These are phyloP conservation scores for Imleria badia DNA, from an alignment of 768 basidiomycete genomes.

Conservation along the genomic window DNA sequence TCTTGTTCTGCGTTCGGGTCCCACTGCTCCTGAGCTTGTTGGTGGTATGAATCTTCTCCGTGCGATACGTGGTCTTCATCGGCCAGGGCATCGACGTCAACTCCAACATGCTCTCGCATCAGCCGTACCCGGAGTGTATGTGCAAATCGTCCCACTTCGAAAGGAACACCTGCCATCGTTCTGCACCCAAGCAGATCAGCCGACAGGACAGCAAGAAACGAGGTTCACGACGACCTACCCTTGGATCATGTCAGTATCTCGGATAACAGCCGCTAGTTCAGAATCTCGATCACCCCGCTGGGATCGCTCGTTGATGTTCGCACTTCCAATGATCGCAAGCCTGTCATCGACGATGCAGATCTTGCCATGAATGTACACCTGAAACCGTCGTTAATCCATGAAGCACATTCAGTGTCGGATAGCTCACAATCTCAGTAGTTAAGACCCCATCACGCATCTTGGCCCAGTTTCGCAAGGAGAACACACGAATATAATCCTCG, in stretches of 20 bases:
- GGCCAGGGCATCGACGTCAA: slow-evolving; percentile 87
- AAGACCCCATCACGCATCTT: slow-evolving; percentile 82
- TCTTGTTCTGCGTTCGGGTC: slow-evolving; percentile 73
- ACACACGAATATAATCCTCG: slow-evolving; percentile 87
- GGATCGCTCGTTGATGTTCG: slow-evolving; percentile 97
- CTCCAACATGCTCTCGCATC: slow-evolving; percentile 95
- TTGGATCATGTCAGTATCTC: slow-evolving; percentile 97
- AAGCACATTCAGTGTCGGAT: not conserved
- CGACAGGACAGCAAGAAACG: not conserved
- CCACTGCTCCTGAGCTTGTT: slow-evolving; percentile 58
- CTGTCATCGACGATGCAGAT: slow-evolving; percentile 91
- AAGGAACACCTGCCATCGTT: slow-evolving; percentile 91
- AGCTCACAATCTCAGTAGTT: slow-evolving; percentile 79
- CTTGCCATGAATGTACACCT: slow-evolving; percentile 84
- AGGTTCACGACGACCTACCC: slow-evolving; percentile 49
- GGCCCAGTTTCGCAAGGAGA: slow-evolving; percentile 91
- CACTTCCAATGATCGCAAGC: slow-evolving; percentile 90
- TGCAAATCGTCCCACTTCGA: slow-evolving; percentile 95
- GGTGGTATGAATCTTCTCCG: slow-evolving; percentile 48
- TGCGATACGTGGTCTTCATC: slow-evolving; percentile 68
- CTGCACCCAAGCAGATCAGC: slow-evolving; percentile 39
- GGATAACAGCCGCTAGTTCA: slow-evolving; percentile 87
- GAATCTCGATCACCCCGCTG: slow-evolving; percentile 96
- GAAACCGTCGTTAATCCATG: slow-evolving; percentile 13
- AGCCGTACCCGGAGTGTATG: slow-evolving; percentile 90